Base-by-base conservation (phyloP, 1,139 yeast species). In the Blastobotrys malaysiensis region DNA sequence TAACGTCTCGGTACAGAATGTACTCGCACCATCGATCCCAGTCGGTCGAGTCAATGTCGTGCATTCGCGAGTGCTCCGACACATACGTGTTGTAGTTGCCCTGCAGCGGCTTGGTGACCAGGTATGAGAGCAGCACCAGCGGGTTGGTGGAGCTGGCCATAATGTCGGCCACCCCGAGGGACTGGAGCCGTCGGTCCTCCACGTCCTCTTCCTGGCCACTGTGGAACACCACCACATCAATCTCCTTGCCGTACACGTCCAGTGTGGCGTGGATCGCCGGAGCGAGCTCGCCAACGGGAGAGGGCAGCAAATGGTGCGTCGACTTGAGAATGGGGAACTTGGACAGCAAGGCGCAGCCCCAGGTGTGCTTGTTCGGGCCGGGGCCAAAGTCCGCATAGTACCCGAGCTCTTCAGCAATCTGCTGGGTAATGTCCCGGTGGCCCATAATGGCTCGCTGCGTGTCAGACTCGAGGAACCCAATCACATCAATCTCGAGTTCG, bases 1-100 rank as follows among this genome's bases (percentile, higher is more conserved):
- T 86, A 71, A 93, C 75, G 57, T 86, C 85, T 69, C 93, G 87
- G 79, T 86, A 93, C 61, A 93, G 74, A 59, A 93, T 90, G 72
- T 93, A 93, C 73, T 93, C 96, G 74, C 99, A 93, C 99, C 99
- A 93, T 73, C 99, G 82, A 68, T 93, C 99, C 86, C 95, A 88
- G 69, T 93, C 99, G 9, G 86, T 77, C 52, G 91, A 85, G 68
- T 93, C 99, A 61, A 93, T 90, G 69, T 93, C 99, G 63, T 84
- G 82, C 93, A 93, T 88, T 48, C 96, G 86, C 1, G 95, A 84
- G 61, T 76, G 72, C 52, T 86, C 86, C 64, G 96, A 84, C 16
- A 91, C 96, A 70, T 89, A 90, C 1, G 91, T 90, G 71, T 88
- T 84, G 75, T 93, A 93, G 72, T 93, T 91, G 14, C 97, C 98